Base-by-base conservation (phyloP, 225 moss, liverwort and hornwort species). In the Anthoceros angustus region DNA sequence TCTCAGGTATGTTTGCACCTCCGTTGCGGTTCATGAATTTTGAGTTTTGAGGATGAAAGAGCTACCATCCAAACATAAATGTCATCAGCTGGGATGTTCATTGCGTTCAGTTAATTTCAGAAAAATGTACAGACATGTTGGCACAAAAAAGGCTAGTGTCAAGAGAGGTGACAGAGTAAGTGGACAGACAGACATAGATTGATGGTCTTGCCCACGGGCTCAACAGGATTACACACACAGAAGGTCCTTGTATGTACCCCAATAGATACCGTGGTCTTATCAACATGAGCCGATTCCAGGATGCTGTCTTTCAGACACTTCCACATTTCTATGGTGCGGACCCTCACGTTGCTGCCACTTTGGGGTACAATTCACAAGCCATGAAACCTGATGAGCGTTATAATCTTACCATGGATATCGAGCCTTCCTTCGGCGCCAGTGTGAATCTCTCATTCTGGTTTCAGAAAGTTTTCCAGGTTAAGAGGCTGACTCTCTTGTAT, bases 221-320 rank as follows among this genome's bases (percentile, higher is more conserved):
- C 55, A 55, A 55, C 55, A 55, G 55, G 55, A 55, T 18, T 18
- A 18, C 23, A 55, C 55, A 55, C n/a, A 15, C 55, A 15, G 55
- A 55, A 55, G 55, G 55, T 55, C 55, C 55, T 15, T 55, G 55
- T 55, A 15, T 55, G n/a, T 55, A 55, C 18, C 55, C 55, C 18
- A 55, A 55, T 20, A 55, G 16, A 20, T 55, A 55, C 23, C 14
- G 14, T 15, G 55, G 55, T 55, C 55, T 55, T 23, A 55, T 55
- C 55, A 55, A 55, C 55, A 55, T 55, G 55, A 55, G 55, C 55
- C 55, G 55, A 55, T 55, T 55, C 55, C 55, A 55, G 55, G 18
- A 18, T 55, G 55, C 55, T 55, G n/a, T 55, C 23, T 55, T 55
- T 23, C 55, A 55, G 55, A 55, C 55, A 6, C 55, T 55, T 55